Evolutionary conservation across 345 rosid species (phyloP).

Genomic region (Salix brachista): DNA sequence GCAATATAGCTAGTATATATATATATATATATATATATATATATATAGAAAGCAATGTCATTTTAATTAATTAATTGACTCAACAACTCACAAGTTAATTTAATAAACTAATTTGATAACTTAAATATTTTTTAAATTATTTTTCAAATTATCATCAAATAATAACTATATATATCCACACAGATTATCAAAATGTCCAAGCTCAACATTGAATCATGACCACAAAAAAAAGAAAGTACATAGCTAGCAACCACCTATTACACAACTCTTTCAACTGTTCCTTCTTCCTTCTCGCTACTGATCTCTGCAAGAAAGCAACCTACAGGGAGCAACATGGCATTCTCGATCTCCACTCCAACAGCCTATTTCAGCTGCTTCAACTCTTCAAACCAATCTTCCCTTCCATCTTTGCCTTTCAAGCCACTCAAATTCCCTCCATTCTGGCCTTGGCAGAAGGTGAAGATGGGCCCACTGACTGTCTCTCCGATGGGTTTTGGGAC

Average conservation of each 20-base stretch:
- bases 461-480: slow-evolving; percentile 78
- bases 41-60: too few relatives aligned
- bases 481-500: slow-evolving; percentile 98
- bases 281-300: neutral
- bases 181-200: neutral
- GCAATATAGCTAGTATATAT: too few relatives aligned
- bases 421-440: slow-evolving; percentile 61
- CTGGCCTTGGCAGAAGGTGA: slow-evolving; percentile 93
- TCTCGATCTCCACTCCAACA: slow-evolving; percentile 30
- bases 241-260: neutral
- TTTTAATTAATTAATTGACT: too few relatives aligned
- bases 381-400: slow-evolving; percentile 34
- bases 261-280: neutral
- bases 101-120: too few relatives aligned
- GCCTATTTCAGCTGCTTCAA: slow-evolving; percentile 33
- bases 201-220: neutral
- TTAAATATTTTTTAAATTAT: too few relatives aligned
- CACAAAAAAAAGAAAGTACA: neutral
- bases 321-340: slow-evolving; percentile 29
- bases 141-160: too few relatives aligned
- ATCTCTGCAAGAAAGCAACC: neutral
- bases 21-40: too few relatives aligned
- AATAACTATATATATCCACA: neutral
- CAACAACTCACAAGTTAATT: too few relatives aligned
- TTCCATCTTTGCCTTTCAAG: slow-evolving; percentile 38